Base-by-base conservation (phyloP, 495 filamentous ascomycete genomes). In the Neurospora sublineolata region DNA sequence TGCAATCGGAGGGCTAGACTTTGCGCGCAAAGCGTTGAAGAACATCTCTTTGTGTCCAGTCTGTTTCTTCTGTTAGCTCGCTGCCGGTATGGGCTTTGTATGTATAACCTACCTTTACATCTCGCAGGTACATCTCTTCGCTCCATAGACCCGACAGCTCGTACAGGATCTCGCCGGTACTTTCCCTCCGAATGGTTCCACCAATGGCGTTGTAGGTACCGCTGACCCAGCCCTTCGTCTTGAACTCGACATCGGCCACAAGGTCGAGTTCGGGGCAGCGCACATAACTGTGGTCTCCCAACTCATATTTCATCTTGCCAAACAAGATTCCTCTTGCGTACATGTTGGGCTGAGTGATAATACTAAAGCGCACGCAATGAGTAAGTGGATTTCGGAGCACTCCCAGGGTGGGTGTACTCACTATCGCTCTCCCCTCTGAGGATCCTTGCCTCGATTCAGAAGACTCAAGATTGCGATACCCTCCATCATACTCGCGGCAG, bases 271-370 rank as follows among this genome's bases (percentile, higher is more conserved):
- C 96, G 2, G 95, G 92, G 80, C 94, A 99, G 72, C 89, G 87
- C n/a, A 98, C 92, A 75, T 91, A 93, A 81, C 94, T 96, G 83
- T 97, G 94, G 79, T 99, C 95, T 42, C 95, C 95, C 23, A 99
- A 87, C 82, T 99, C 95, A 81, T 98, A 99, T 81, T 97, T 97
- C 95, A 99, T 98, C 81, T 97, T 98, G 27, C 95, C 95, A 77
- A 99, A 97, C 14, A 99, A 84, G 71, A 99, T 98, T 33, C 95
- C 95, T 71, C 95, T 88, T 41, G 94, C 96, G 80, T 99, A 99
- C 94, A 99, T 99, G 80, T 99, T 99, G 8, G 95, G 95, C 78
- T 99, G 95, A 0, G 95, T 97, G 69, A 97, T 79, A 75, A 94
- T 91, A 80, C 92, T 94, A 4, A 70, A 52, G 18, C 30, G 10